Evolutionary conservation across 345 rosid species (phyloP), one percentile per base, ranked within the genome.

Genomic region (Camelina sativa): DNA sequence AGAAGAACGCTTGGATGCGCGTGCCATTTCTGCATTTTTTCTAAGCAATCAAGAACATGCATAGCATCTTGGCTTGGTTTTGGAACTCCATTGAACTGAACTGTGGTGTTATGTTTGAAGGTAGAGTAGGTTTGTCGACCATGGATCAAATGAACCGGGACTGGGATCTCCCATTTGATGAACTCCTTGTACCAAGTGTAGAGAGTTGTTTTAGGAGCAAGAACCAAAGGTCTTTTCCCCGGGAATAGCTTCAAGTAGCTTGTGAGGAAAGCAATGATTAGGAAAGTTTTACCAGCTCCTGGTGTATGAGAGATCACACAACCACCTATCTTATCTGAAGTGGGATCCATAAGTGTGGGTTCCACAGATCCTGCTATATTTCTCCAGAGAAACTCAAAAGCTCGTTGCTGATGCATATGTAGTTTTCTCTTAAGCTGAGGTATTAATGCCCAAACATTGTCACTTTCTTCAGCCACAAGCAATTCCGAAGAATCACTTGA

Each of bases 121-220:
- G 82, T 84, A 28, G 84, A 83, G 67, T 84, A 95, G 48, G 91
- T 85, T 83, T 86, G 82, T 40, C 97, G 89, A 15, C 97, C 98
- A 35, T 95, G 98, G 70, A 92, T 89, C 43, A 95, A 81, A 80
- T 95, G 91, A 78, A 90, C 94, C 0, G 98, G 97, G 40, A 95
- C 66, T 1, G 97, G 93, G 55, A 86, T 92, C 67, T 92, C 76
- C 99, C 98, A 95, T 80, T 95, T 95, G 73, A 90, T 88, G 59
- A 92, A 92, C 81, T 95, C 99, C 76, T 95, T 95, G 86, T 95
- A 84, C 99, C 99, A 92, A 19, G 97, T 95, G 55, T 92, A 95
- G 35, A 92, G 82, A 44, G 98, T 95, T 69, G 99, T 95, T 80
- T 95, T 92, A 0, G 99, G 99, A 69, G 99, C 97, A 72, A 95